Conservation (phyloP, 2,329 filamentous ascomycete species). For the Plenodomus tracheiphilus region DNA sequence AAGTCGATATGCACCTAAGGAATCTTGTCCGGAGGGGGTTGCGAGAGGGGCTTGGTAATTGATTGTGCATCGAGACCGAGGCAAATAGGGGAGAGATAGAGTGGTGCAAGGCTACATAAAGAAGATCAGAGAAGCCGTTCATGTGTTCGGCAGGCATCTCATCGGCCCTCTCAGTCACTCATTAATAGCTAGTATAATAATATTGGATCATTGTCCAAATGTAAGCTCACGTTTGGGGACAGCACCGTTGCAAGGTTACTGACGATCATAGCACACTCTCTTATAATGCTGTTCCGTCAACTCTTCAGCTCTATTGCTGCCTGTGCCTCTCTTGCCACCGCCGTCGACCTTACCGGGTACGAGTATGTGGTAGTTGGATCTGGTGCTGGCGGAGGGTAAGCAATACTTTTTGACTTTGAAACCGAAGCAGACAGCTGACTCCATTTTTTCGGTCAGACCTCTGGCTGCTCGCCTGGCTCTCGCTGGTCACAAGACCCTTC, state of each 20-base stretch:
- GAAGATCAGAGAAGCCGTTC: background rate
- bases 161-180: conserved; percentile 4
- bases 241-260: conserved; percentile 3
- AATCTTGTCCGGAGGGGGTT: background rate
- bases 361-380: conserved; percentile 67
- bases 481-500: conserved; percentile 62
- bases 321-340: conserved; percentile 25
- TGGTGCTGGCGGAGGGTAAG: conserved; percentile 35
- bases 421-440: background rate
- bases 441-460: conserved; percentile 11
- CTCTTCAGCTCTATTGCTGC: conserved; percentile 23
- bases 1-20: conserved; percentile 5
- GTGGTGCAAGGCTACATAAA: conserved; percentile 12
- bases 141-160: background rate
- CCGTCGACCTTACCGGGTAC: conserved; percentile 49
- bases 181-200: background rate
- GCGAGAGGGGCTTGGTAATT: background rate
- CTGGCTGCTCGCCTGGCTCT: conserved; percentile 60
- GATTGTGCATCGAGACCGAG: background rate
- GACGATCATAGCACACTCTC: conserved; percentile 10
- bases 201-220: background rate
- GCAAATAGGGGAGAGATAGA: background rate
- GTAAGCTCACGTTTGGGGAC: background rate
- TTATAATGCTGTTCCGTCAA: conserved; percentile 28
- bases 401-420: background rate